Conservation (phyloP, 176 grass and related monocot genomes). For the Leersia perrieri region DNA sequence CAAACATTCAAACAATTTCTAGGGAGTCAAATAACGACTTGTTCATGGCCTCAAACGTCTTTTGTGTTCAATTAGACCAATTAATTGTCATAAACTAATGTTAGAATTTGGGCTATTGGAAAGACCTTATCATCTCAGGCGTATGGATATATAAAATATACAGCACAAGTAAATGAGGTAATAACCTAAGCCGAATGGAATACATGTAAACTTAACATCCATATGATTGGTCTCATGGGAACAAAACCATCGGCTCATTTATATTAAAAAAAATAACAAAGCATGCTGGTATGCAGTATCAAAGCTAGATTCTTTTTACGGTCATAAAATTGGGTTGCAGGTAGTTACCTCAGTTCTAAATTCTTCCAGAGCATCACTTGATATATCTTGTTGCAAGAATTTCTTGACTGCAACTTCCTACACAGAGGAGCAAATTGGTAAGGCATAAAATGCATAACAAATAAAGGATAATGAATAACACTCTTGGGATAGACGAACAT, state of each 20-base stretch:
- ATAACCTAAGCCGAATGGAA: conserved; percentile 28
- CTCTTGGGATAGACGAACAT: neutral
- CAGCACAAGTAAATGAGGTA: neutral
- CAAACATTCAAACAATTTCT: neutral
- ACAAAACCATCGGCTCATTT: conserved; percentile 25
- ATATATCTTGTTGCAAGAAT: conserved; percentile 98
- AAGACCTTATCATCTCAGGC: conserved; percentile 12
- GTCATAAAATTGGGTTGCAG: conserved; percentile 10
- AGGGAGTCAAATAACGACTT: neutral
- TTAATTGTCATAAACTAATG: neutral
- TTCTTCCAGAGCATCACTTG: conserved; percentile 94
- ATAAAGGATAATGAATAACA: neutral
- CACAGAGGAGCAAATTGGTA: conserved; percentile 30
- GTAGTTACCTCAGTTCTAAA: conserved; percentile 81
- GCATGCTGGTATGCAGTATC: neutral
- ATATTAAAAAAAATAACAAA: conserved; percentile 32
- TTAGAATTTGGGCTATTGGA: neutral
- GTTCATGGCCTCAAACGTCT: neutral
- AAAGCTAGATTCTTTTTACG: neutral
- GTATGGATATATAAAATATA: conserved; percentile 20
- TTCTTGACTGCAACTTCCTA: conserved; percentile 99
- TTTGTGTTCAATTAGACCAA: neutral
- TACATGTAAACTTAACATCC: neutral
- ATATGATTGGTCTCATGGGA: neutral
- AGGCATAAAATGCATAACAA: conserved; percentile 29